phyloP scores from a whole-genome alignment of 2,329 filamentous ascomycete species.

The Xylariaceae sp. region DNA sequence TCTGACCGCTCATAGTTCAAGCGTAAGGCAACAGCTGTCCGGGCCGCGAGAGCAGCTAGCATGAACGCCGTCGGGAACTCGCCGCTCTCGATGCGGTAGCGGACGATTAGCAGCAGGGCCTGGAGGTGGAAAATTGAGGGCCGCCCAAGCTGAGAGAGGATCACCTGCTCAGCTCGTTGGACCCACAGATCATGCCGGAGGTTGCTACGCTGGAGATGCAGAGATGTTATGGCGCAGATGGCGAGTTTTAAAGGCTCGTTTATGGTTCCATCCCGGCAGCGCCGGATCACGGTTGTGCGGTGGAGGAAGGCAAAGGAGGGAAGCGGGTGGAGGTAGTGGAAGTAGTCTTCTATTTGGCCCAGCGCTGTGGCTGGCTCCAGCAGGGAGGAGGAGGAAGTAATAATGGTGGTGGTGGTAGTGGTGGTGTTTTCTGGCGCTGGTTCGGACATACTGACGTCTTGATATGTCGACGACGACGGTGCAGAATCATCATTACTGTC shows the following conservation, averaged over 20 bases:
- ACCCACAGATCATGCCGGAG: slow-evolving; percentile 27
- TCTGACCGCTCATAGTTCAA: slow-evolving; percentile 38
- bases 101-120: slow-evolving; percentile 30
- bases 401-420: too few species aligned
- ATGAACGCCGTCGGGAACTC: slow-evolving; percentile 34
- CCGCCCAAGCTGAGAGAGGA: slow-evolving; percentile 30
- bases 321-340: slow-evolving; percentile 29
- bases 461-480: slow-evolving; percentile 1
- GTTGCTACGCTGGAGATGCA: slow-evolving; percentile 27
- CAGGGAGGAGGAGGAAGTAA: too few species aligned
- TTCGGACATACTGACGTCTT: slow-evolving; percentile 8
- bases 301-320: slow-evolving; percentile 35
- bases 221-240: slow-evolving; percentile 31
- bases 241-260: slow-evolving; percentile 30
- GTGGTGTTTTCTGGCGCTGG: slow-evolving; percentile 6
- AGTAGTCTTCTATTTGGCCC: slow-evolving; percentile 29
- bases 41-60: slow-evolving; percentile 33
- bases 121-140: slow-evolving; percentile 33
- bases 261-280: slow-evolving; percentile 29
- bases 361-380: slow-evolving; percentile 17
- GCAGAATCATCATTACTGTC: neutral
- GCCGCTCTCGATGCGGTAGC: slow-evolving; percentile 32
- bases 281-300: slow-evolving; percentile 29
- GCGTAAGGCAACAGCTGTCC: slow-evolving; percentile 36
- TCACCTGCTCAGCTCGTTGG: slow-evolving; percentile 29